A percentile compares a stretch with the other conserved stretches of the same genome.
Evolutionary conservation across 2,329 filamentous ascomycete genomes (phyloP).

Genomic region (Colletotrichum cuscutae): DNA sequence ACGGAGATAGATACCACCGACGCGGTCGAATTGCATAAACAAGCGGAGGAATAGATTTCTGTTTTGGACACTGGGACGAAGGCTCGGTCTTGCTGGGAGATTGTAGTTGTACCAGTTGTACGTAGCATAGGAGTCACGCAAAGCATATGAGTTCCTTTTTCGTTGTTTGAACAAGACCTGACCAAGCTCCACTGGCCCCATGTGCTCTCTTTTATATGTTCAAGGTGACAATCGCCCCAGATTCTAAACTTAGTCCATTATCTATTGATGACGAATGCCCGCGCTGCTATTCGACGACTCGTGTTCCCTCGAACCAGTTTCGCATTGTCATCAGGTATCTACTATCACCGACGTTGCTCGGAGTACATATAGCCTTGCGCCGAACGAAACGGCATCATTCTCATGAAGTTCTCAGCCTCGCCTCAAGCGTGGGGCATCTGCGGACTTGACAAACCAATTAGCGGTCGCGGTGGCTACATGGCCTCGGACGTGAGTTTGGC

Average conservation of each 20-base stretch:
- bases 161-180: not conserved
- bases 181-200: not conserved
- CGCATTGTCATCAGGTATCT: not conserved
- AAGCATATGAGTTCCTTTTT: constrained; percentile 37
- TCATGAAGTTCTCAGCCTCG: not conserved
- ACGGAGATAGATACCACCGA: constrained; percentile 29
- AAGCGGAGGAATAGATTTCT: constrained; percentile 29
- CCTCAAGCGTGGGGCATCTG: not conserved
- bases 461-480: not conserved
- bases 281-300: not conserved
- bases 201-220: not conserved
- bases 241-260: not conserved
- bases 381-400: not conserved
- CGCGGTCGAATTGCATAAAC: constrained; percentile 30
- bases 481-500: not conserved
- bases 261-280: not conserved
- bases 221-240: not conserved
- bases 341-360: not conserved
- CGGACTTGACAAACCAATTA: not conserved
- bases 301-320: not conserved
- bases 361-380: not conserved
- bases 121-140: constrained; percentile 37
- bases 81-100: constrained; percentile 31
- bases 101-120: constrained; percentile 38
- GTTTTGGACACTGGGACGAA: constrained; percentile 32